A percentile compares a stretch with the other conserved stretches of the same genome.
Conservation (phyloP, 768 basidiomycete species). For the Astraeus odoratus region DNA sequence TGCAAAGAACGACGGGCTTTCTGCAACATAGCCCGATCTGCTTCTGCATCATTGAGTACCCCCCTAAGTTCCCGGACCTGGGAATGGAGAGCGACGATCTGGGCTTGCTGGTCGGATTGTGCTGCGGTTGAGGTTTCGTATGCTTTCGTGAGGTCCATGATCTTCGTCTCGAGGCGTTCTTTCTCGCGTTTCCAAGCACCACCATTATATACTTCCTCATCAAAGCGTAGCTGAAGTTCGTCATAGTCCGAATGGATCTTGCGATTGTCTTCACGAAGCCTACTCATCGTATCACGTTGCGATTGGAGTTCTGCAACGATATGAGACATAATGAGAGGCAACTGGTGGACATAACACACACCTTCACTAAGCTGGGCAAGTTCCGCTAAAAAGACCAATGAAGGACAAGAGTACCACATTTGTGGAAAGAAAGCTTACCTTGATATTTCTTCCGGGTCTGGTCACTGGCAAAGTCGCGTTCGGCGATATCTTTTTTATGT, state of each 20-base stretch:
- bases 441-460: conserved; percentile 86
- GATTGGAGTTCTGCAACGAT: conserved; percentile 57
- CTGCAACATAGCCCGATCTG: conserved; percentile 70
- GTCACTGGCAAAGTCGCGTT: conserved; percentile 70
- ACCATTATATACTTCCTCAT: conserved; percentile 72
- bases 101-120: conserved; percentile 76
- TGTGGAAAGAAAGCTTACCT: conserved; percentile 39
- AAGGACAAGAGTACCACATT: conserved; percentile 3
- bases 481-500: conserved; percentile 72
- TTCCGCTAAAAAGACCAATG: conserved; percentile 42
- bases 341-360: conserved; percentile 24
- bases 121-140: conserved; percentile 66
- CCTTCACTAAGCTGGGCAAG: conserved; percentile 77
- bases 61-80: conserved; percentile 79
- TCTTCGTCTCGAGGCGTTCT: conserved; percentile 80
- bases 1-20: conserved; percentile 78
- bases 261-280: conserved; percentile 73
- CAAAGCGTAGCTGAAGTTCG: conserved; percentile 64
- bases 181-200: conserved; percentile 85
- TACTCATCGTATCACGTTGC: conserved; percentile 68
- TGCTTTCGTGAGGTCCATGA: conserved; percentile 64
- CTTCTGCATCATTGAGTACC: conserved; percentile 81
- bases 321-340: conserved; percentile 8
- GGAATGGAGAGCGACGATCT: conserved; percentile 77
- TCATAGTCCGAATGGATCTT: conserved; percentile 73